phyloP scores from a whole-genome alignment of 176 grass and related monocot genomes.

The Avena insularis region DNA sequence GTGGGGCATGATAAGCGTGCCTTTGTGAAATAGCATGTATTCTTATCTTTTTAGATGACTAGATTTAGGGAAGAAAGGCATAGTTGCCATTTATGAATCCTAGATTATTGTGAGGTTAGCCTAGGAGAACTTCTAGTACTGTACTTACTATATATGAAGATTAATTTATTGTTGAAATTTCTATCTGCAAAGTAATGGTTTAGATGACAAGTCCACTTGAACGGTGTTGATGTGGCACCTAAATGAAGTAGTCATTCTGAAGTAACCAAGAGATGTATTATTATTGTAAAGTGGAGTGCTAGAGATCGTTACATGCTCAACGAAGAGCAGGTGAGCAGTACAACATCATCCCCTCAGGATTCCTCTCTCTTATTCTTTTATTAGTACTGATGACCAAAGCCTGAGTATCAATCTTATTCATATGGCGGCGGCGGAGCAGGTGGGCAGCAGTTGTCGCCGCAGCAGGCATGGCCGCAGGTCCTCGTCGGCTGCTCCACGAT shows the following conservation, averaged over 20 bases:
- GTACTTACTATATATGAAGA: constrained; percentile 30
- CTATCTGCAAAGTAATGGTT: neutral
- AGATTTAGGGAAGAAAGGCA: constrained; percentile 21
- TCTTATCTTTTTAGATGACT: constrained; percentile 25
- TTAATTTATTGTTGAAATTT: constrained; percentile 24
- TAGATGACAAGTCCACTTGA: neutral
- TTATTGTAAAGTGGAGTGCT: constrained; percentile 26
- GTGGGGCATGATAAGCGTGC: constrained; percentile 22
- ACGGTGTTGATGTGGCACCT: neutral
- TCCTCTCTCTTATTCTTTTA: constrained; percentile 11
- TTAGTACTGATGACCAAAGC: neutral
- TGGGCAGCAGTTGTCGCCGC: constrained; percentile 57
- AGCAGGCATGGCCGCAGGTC: constrained; percentile 66
- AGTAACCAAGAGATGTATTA: constrained; percentile 17
- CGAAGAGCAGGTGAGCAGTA: neutral
- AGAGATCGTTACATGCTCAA: constrained; percentile 6
- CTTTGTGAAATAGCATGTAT: constrained; percentile 41
- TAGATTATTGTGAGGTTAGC: constrained; percentile 19
- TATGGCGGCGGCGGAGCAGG: constrained; percentile 30
- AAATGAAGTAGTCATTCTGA: constrained; percentile 5
- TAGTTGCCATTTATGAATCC: neutral
- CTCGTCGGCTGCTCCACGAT: constrained; percentile 50
- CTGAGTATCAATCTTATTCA: neutral
- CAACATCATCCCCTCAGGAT: neutral
- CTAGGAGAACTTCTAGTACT: neutral